Base-by-base conservation (phyloP, 2,329 filamentous ascomycete genomes). In the Phaeosphaeriaceae sp. region DNA sequence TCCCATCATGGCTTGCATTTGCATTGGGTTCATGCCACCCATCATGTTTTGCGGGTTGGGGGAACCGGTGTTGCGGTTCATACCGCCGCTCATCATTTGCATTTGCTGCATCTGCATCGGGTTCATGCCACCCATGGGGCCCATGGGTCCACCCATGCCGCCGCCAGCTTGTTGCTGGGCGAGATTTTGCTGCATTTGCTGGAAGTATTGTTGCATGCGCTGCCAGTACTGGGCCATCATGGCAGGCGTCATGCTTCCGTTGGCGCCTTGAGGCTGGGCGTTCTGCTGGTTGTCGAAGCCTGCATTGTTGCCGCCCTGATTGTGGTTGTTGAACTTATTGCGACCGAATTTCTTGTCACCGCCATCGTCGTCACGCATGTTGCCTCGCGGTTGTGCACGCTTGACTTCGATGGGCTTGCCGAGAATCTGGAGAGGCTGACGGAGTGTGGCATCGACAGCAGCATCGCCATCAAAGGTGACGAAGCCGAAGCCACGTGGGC, bases 201-300 rank as follows among this genome's bases (percentile, higher is more conserved):
- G 85, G 78, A 97, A 96, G 79, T 96, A 97, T 76, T 97, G 92
- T 79, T 99, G 95, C 94, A 99, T 98, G 48, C 93, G 88, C 77
- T 97, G 92, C 88, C 95, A 96, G 80, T 98, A 97, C 77, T 97
- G 93, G 2, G 95, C 95, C 93, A 98, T 97, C 83, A 96, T 89
- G 72, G 97, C 93, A 0, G 94, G 94, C 20, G 91, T 96, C 91
- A 98, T 96, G 62, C 90, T 89, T 27, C 60, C 69, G 49, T 67
- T 72, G 56, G 75, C 77, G 33, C 65, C 70, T 60, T 76, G 75
- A 55, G 81, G 81, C 50, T 78, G 78, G 58, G 80, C 79, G 58
- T 78, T 77, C 45, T 78, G 77, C 48, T 84, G 80, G 61, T 86
- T 83, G 42, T 79, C 77, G 58, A 75, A 79, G 58, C 66, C 65